Evolutionary conservation across 2,329 filamentous ascomycete species (phyloP), one percentile per base, ranked within the genome.

Genomic region (Epicoccum sorghinum): DNA sequence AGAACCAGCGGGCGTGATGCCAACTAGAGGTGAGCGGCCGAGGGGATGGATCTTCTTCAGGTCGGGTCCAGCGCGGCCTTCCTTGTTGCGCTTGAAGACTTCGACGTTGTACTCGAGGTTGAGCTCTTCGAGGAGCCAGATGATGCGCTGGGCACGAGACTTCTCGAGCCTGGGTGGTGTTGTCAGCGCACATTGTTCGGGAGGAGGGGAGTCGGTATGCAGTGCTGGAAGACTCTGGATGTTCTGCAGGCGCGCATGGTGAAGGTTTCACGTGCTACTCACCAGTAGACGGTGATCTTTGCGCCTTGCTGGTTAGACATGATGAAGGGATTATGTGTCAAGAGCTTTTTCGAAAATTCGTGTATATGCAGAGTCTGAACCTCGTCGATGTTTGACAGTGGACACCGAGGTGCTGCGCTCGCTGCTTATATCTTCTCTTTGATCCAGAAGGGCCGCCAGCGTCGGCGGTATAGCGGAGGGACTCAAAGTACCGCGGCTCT

Each of bases 41-140:
- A 97, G 81, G 0, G 91, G 89, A 68, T 96, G 91, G 33, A 96
- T 77, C 59, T 90, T 81, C 68, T 89, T 87, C 40, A 97, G 82
- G 66, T 90, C 88, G 0, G 85, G 79, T 3, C 91, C 90, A 1
- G 93, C 93, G n/a, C 90, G 79, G 65, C 79, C 82, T 50, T 88
- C 83, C 52, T 75, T 66, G 35, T 73, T 72, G 33, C 93, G 88
- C 73, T 90, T 91, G 81, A 89, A 95, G 48, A 89, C 82, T 68
- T 93, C 86, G 53, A 97, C 77, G 58, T 93, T 85, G 76, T 96
- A 96, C 25, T 88, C 82, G 30, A 96, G 75, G 38, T 89, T 82
- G 58, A 95, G 86, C 74, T 93, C 91, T 72, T 95, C 90, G 38
- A 96, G 83, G 6, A 96, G 86, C 90, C 90, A 96, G 39, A 95